These are phyloP conservation scores for Serendipita sp. DNA, from an alignment of 768 basidiomycete genomes.

Conservation along the genomic window DNA sequence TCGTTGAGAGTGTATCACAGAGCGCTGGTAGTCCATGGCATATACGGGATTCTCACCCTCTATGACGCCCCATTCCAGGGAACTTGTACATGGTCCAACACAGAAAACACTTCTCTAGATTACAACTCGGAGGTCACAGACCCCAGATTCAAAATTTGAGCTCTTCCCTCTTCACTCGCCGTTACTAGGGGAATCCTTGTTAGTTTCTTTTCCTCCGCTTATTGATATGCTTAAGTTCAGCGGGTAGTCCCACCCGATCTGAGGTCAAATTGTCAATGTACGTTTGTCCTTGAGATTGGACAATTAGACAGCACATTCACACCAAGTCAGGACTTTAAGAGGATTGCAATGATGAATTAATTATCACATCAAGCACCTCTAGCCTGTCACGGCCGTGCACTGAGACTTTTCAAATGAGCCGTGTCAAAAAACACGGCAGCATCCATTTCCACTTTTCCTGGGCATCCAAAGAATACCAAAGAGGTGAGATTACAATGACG, in stretches of 20 bases:
- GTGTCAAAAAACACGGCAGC: constrained; percentile 14
- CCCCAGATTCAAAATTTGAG: constrained; percentile 72
- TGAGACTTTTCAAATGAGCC: constrained; percentile 4
- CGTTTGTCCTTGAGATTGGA: neutral
- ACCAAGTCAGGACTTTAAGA: constrained; percentile 9
- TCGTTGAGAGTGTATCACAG: constrained; percentile 60
- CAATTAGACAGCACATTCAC: constrained; percentile 17
- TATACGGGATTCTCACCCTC: constrained; percentile 55
- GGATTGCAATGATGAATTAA: neutral
- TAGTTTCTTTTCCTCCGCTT: constrained; percentile 86
- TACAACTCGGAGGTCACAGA: constrained; percentile 50
- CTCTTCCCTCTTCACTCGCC: constrained; percentile 74
- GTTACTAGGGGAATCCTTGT: constrained; percentile 81
- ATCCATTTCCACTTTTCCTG: constrained; percentile 26
- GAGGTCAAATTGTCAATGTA: constrained; percentile 36
- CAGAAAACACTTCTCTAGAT: constrained; percentile 64
- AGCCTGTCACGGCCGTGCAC: neutral
- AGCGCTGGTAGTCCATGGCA: constrained; percentile 40
- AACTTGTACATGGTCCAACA: constrained; percentile 59
- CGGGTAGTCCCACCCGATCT: constrained; percentile 72
- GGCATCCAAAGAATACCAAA: constrained; percentile 19
- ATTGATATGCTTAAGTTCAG: constrained; percentile 84
- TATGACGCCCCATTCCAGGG: constrained; percentile 66
- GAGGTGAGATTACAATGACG: constrained; percentile 44
- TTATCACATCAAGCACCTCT: neutral